Evolutionary conservation across 768 basidiomycete genomes (phyloP), one percentile per base, ranked within the genome.

Genomic region (Termitomyces sp.): DNA sequence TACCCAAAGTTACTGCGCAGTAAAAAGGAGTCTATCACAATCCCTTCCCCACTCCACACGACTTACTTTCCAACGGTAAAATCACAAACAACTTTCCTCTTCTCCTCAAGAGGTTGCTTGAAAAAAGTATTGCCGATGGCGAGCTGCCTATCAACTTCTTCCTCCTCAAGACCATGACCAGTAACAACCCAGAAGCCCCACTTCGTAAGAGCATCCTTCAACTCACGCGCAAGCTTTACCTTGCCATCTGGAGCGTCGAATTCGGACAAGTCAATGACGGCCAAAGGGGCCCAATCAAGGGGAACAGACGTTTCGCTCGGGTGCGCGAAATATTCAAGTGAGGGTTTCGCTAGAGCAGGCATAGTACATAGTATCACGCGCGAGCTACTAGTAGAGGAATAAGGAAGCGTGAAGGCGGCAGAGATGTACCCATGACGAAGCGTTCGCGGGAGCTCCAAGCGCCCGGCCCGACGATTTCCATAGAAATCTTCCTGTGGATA

Each of bases 141-240:
- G 33, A 74, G 66, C 62, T 76, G 75, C 20, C 70, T 66, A 41
- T 68, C 60, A 0, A 70, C 70, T 65, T 78, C 69, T 5, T 75
- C 74, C 55, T 78, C 73, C 23, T 64, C 53, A 57, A 80, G 73
- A 18, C 77, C 77, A 47, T 71, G 69, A 50, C 72, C 72, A 55
- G 73, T 67, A 33, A 78, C 72, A 23, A 75, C 75, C 66, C 78
- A 74, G 63, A 80, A 80, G 5, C 79, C 76, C 49, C 72, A 69
- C 7, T 68, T 73, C 51, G 71, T 69, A 50, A 78, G 67, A 0
- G 77, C 79, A 55, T 76, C 69, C 59, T 67, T 69, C 18, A 79
- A 65, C 50, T 78, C 69, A 2, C 53, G 56, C 0, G 71, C 73
- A 2, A 81, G 68, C 20, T 46, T 50, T 4, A 66, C 62, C 32